Base-by-base conservation (phyloP, 176 grass and related monocot species). In the Dactylis glomerata region DNA sequence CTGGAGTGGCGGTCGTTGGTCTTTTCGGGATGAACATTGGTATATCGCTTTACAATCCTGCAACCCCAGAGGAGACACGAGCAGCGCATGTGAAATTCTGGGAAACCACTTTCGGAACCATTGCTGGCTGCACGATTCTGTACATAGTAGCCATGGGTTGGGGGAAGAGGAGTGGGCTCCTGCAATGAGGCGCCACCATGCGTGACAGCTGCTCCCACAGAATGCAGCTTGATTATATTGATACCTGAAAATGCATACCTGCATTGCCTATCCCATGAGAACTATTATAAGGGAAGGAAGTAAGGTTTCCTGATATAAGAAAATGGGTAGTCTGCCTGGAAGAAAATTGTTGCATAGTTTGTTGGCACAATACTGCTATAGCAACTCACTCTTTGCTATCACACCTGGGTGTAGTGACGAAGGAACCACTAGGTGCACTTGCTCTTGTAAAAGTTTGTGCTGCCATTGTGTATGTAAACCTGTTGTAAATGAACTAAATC, bases 1-100 rank as follows among this genome's bases (percentile, higher is more conserved):
- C 91, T 57, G 91, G 91, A 66, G 87, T 92, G 45, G 91, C 88
- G 32, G 91, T 92, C 9, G 91, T 87, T 20, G 87, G 91, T 59
- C 54, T 92, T 71, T 92, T 92, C 65, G 92, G 92, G 22, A 94
- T 94, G 87, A 94, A 94, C 70, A 94, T 94, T 33, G 68, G 67
- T 5, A 94, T 94, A 42, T 84, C 85, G 1, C 89, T 94, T 31
- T 94, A 92, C 10, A 37, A 19, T 16, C 72, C 83, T 13, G 33
- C 2, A 28, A 88, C 42, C 46, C 62, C 38, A 0, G 82, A 85
- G 44, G 77, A 77, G 65, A 34, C 3, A 40, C 62, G 34, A 31
- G 54, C 64, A 6, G 45, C 86, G 52, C 67, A 87, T 69, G 46
- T 71, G 5, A 94, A 75, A 62, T 94, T 94, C 34, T 94, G 89